Evolutionary conservation across 176 grass and related monocot species (phyloP), one percentile per base, ranked within the genome.

Genomic region (Carex kokanica): DNA sequence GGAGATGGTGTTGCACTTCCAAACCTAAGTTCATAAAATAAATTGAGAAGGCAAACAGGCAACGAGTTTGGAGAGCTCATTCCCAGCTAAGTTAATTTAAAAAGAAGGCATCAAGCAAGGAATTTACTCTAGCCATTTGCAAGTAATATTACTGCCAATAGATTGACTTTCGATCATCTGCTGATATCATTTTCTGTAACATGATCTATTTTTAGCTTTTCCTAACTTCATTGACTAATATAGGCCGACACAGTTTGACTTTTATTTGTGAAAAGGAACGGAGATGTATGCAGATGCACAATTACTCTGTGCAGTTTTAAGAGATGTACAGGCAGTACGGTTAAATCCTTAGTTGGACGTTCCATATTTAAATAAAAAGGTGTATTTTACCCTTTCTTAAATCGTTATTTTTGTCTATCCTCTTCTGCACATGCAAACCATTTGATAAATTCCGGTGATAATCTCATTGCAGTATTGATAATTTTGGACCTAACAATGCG

Each of bases 261-360:
- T 66, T 2, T 17, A 17, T 38, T 17, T 38, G 0, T 14, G 11
- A 64, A 29, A 64, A 64, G 11, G 23, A 11, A 15, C 40, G 65
- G 73, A 43, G 81, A 84, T 79, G 10, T 86, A 66, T 64, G 83
- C 32, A 43, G 15, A 11, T 47, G 38, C 20, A 45, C 0, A 47
- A 11, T 12, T 23, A 21, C 64, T 81, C 58, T 45, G 18, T 49
- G 41, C 23, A 9, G n/a, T 66, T 66, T 36, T 17, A 14, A 6
- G 29, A 66, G 5, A 36, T 65, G 27, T 65, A 29, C 0, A 16
- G 13, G 5, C 27, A 34, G 1, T 34, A 15, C 12, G 0, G 5
- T 15, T 65, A 34, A 34, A 5, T 64, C 4, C 5, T 0, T 15
- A 2, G 7, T 6, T 34, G 12, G 20, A 8, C 8, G 7, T 11